Percentiles rank a stretch among this genome's conserved stretches.
Evolutionary conservation across 768 basidiomycete species (phyloP).

Genomic region (Lyophyllum decastes): DNA sequence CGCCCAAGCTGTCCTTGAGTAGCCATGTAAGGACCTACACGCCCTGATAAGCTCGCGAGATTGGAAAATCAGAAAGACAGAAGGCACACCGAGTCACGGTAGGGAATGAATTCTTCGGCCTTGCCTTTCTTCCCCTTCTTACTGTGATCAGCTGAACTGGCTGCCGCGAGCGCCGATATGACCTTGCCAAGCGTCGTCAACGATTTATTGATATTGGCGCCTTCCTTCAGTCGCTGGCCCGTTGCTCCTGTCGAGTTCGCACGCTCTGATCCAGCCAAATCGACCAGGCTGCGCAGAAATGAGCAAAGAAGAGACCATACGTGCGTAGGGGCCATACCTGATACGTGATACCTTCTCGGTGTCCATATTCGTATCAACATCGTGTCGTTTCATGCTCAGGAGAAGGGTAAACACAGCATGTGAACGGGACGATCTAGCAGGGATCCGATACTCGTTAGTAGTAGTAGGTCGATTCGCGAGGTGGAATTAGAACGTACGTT

Average conservation of each 20-base stretch:
- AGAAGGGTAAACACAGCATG: conserved; percentile 98
- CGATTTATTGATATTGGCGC: conserved; percentile 98
- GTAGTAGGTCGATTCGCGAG: too few relatives aligned
- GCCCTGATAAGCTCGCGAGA: not conserved
- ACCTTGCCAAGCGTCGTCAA: conserved; percentile 98
- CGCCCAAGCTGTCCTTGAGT: conserved; percentile 95
- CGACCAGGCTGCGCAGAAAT: conserved; percentile 67
- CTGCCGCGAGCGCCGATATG: conserved; percentile 84
- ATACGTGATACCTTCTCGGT: conserved; percentile 99
- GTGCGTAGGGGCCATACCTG: conserved; percentile 48
- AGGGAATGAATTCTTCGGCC: conserved; percentile 92
- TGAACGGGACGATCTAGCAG: conserved; percentile 83
- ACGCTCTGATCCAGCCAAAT: conserved; percentile 95
- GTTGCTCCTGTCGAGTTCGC: conserved; percentile 99
- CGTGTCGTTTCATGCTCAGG: conserved; percentile 89
- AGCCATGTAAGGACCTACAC: conserved; percentile 93
- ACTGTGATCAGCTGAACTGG: conserved; percentile 58
- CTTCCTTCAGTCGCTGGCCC: conserved; percentile 93
- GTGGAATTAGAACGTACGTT: conserved; percentile 54
- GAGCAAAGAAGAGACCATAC: conserved; percentile 5
- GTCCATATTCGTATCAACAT: conserved; percentile 80
- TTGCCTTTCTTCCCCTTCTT: conserved; percentile 92
- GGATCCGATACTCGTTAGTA: conserved; percentile 5
- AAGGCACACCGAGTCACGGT: conserved; percentile 87
- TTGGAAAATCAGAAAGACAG: conserved; percentile 12